A percentile compares a stretch with the other conserved stretches of the same genome.
Conservation (phyloP, 2,329 filamentous ascomycete genomes). For the Penicillium olsonii region DNA sequence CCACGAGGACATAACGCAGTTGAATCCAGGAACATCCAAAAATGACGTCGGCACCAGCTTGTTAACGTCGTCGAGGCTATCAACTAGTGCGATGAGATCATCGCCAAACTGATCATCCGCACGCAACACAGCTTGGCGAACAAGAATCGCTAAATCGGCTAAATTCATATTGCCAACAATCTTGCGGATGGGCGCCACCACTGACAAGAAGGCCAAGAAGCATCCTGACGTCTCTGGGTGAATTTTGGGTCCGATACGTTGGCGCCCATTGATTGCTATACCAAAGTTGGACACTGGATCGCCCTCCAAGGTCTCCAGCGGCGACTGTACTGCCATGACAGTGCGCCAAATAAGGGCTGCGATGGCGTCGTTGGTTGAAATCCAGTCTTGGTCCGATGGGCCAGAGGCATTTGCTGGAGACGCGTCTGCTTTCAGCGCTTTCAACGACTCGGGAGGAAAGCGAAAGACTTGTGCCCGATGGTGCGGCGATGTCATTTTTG, state of each 20-base stretch:
- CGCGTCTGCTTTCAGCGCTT: conserved; percentile 33
- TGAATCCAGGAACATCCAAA: conserved; percentile 38
- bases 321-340: conserved; percentile 28
- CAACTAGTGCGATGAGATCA: conserved; percentile 32
- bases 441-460: conserved; percentile 31
- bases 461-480: conserved; percentile 38
- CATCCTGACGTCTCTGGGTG: conserved; percentile 42
- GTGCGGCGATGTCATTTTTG: conserved; percentile 34
- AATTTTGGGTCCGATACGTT: conserved; percentile 36
- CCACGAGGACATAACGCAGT: conserved; percentile 40
- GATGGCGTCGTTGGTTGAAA: conserved; percentile 40
- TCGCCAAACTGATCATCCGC: conserved; percentile 34
- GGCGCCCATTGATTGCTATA: conserved; percentile 41
- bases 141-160: conserved; percentile 35
- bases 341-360: conserved; percentile 42
- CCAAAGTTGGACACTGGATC: conserved; percentile 39
- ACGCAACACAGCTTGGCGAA: conserved; percentile 35
- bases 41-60: conserved; percentile 37
- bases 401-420: conserved; percentile 30
- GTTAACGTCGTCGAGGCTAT: conserved; percentile 35
- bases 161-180: conserved; percentile 33
- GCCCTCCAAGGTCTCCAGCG: conserved; percentile 32
- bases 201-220: conserved; percentile 41
- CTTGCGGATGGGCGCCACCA: conserved; percentile 22
- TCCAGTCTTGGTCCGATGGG: conserved; percentile 25